A percentile compares a stretch with the other conserved stretches of the same genome.
phyloP scores from a whole-genome alignment of 2,329 filamentous ascomycete species.

The Lasiodiplodia gonubiensis region DNA sequence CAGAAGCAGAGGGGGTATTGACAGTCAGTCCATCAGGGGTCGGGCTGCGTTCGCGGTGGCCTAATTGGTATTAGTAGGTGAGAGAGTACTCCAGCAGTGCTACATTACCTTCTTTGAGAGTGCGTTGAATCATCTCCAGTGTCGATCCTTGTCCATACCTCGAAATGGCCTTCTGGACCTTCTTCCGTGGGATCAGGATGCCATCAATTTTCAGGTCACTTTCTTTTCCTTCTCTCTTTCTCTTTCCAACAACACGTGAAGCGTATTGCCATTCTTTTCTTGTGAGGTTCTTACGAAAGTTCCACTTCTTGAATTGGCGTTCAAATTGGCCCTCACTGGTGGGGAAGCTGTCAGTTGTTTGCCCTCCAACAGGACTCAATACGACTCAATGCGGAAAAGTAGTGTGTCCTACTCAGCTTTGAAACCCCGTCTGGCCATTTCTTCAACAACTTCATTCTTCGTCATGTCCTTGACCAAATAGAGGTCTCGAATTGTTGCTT shows the following conservation, averaged over 20 bases:
- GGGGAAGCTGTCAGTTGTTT: no score
- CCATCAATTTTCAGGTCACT: constrained; percentile 19
- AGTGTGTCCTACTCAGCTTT: constrained; percentile 15
- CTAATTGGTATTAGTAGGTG: no score
- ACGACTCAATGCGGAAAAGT: not conserved
- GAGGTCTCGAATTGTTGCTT: constrained; percentile 34
- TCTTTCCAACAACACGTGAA: constrained; percentile 31
- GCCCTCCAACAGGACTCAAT: not conserved
- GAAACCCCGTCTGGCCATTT: constrained; percentile 15
- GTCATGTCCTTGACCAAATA: constrained; percentile 23
- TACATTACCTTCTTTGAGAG: not conserved
- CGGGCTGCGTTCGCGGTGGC: no score
- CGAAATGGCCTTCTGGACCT: not conserved
- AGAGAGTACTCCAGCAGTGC: not conserved
- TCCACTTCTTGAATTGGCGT: constrained; percentile 38
- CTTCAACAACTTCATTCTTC: constrained; percentile 4
- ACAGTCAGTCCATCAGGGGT: no score
- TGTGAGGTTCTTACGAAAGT: constrained; percentile 36
- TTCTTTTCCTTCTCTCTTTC: constrained; percentile 33
- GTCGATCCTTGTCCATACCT: not conserved
- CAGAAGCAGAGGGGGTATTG: no score
- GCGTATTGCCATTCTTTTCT: constrained; percentile 34
- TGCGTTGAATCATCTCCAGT: not conserved
- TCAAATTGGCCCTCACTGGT: constrained; percentile 35
- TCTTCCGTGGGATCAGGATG: not conserved